Percentiles rank a stretch among this genome's conserved stretches.
phyloP scores from a whole-genome alignment of 2,329 filamentous ascomycete genomes.

The Ophiobolus disseminans region DNA sequence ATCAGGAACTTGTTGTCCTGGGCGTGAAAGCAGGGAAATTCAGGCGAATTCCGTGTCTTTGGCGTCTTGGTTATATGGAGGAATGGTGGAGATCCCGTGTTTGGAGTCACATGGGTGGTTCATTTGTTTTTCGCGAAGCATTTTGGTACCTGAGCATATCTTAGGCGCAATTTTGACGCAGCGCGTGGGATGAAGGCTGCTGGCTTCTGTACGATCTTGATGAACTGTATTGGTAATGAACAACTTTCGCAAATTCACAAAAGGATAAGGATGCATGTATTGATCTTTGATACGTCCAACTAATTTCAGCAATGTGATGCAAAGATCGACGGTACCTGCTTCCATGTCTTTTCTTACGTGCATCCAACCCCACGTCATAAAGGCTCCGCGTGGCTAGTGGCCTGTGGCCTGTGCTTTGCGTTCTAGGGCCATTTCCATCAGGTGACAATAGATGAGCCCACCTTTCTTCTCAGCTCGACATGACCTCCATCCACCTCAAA shows the following conservation, averaged over 20 bases:
- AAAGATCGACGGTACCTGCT: no score
- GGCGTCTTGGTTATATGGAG: neutral
- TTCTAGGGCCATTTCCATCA: conserved; percentile 15
- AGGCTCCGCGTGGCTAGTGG: no score
- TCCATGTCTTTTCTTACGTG: no score
- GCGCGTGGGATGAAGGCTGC: conserved; percentile 2
- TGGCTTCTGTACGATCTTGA: conserved; percentile 18
- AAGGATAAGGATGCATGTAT: no score
- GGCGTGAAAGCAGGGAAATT: conserved; percentile 6
- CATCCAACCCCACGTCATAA: no score
- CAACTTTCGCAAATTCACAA: conserved; percentile 2
- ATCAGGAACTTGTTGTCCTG: no score
- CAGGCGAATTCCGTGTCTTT: neutral
- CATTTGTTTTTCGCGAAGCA: conserved; percentile 26
- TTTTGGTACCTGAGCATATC: conserved; percentile 34
- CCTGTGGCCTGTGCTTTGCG: no score
- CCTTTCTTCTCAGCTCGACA: conserved; percentile 19
- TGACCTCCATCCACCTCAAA: conserved; percentile 18
- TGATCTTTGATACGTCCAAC: no score
- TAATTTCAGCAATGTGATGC: no score
- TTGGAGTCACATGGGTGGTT: conserved; percentile 21
- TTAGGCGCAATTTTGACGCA: conserved; percentile 13
- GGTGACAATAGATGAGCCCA: conserved; percentile 19
- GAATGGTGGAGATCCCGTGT: neutral
- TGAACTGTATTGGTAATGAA: conserved; percentile 37